Evolutionary conservation across 768 basidiomycete genomes (phyloP).

Genomic region (Tylopilus rubrobrunneus): DNA sequence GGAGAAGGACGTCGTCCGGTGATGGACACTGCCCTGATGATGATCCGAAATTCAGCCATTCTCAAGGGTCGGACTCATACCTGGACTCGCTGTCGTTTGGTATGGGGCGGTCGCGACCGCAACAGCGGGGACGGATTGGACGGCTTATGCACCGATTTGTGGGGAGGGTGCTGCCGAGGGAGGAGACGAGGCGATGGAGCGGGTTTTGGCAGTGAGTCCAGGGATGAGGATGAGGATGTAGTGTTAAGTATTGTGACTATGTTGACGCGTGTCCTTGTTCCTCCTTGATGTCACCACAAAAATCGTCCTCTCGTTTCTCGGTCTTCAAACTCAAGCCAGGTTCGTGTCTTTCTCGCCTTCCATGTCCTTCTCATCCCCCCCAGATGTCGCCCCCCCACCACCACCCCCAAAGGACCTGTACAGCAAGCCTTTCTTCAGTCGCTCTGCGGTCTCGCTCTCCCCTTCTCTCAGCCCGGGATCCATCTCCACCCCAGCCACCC

Average conservation of each 20-base stretch:
- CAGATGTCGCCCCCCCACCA: constrained; percentile 31
- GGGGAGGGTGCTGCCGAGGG: constrained; percentile 16
- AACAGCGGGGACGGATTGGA: constrained; percentile 15
- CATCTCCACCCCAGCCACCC: constrained; percentile 17
- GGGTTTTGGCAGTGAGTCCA: constrained; percentile 15
- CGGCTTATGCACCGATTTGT: constrained; percentile 23
- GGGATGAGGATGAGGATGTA: no score
- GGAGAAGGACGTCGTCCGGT: no score
- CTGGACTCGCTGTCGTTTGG: no score
- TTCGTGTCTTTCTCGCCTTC: background rate
- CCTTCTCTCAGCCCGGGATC: constrained; percentile 32
- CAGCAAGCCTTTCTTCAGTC: constrained; percentile 36
- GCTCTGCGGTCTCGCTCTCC: constrained; percentile 46
- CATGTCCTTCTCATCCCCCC: no score
- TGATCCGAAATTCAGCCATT: no score
- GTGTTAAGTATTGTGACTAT: no score
- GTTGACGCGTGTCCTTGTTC: background rate
- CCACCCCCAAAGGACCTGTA: constrained; percentile 60
- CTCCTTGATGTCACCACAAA: background rate
- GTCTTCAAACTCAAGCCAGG: constrained; percentile 37
- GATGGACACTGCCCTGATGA: no score
- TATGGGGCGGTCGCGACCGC: background rate
- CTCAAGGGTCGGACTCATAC: no score
- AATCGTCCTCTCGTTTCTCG: constrained; percentile 38
- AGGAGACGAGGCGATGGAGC: constrained; percentile 18